Percentiles rank a stretch among this genome's conserved stretches.
These are phyloP conservation scores for Podospora pseudocomata DNA, from an alignment of 495 filamentous ascomycete genomes.

Conservation along the genomic window DNA sequence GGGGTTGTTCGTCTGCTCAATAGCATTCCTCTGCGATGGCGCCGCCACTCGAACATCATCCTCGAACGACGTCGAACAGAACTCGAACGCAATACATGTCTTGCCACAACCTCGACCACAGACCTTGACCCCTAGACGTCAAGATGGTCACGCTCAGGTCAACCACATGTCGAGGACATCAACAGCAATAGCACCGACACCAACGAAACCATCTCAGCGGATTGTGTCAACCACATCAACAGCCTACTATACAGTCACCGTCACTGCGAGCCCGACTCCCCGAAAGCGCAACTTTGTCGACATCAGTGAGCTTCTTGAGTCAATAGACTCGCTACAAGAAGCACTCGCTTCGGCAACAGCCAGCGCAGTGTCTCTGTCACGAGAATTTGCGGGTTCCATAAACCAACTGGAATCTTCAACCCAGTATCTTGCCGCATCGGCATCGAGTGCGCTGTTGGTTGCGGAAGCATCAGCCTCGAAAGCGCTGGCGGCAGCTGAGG, in stretches of 20 bases:
- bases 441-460: slow-evolving; percentile 17
- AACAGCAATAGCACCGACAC: background rate
- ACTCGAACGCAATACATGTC: background rate
- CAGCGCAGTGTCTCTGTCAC: slow-evolving; percentile 12
- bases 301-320: slow-evolving; percentile 3
- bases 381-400: slow-evolving; percentile 17
- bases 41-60: background rate
- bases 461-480: slow-evolving; percentile 20
- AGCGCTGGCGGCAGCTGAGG: slow-evolving; percentile 15
- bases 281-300: background rate
- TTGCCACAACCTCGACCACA: slow-evolving; percentile 2
- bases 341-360: slow-evolving; percentile 18
- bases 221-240: background rate
- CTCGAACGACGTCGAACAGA: background rate
- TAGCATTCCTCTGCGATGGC: background rate
- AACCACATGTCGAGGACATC: background rate
- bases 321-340: slow-evolving; percentile 21
- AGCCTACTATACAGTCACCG: background rate
- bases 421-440: slow-evolving; percentile 15
- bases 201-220: background rate
- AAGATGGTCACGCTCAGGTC: background rate
- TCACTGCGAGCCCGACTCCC: background rate
- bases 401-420: slow-evolving; percentile 17
- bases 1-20: slow-evolving; percentile 1
- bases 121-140: background rate